A percentile compares a stretch with the other conserved stretches of the same genome.
phyloP scores from a whole-genome alignment of 75 land plant species.

The Pinus albicaulis region DNA sequence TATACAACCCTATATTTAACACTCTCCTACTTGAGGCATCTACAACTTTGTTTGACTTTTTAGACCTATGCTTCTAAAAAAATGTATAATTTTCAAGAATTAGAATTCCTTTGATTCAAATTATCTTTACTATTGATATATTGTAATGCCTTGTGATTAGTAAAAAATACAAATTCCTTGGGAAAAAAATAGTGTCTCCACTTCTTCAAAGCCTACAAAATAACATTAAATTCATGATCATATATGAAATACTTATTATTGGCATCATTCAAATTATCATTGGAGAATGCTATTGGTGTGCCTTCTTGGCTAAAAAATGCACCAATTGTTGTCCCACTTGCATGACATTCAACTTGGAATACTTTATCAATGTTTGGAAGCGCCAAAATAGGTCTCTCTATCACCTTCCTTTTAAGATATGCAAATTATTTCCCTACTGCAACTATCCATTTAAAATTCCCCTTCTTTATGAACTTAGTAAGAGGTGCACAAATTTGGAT shows the following conservation, averaged over 20 bases:
- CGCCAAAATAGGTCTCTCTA: neutral
- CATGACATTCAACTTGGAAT: neutral
- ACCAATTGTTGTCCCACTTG: neutral
- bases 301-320: neutral
- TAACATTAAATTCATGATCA: neutral
- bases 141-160: too few relatives aligned
- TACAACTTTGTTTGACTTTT: neutral
- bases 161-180: too few relatives aligned
- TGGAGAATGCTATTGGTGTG: neutral
- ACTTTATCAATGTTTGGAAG: neutral
- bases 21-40: neutral
- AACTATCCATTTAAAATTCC: neutral
- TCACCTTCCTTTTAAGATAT: neutral
- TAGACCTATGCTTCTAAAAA: neutral
- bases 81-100: neutral
- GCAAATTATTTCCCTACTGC: neutral
- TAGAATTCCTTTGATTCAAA: neutral
- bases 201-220: neutral
- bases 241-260: neutral
- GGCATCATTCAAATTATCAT: neutral
- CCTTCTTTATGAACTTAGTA: neutral
- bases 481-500: neutral
- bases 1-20: neutral
- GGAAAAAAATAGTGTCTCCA: neutral
- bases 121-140: neutral